These are phyloP conservation scores for Rhizopogon sp. DNA, from an alignment of 768 basidiomycete species.

Conservation along the genomic window DNA sequence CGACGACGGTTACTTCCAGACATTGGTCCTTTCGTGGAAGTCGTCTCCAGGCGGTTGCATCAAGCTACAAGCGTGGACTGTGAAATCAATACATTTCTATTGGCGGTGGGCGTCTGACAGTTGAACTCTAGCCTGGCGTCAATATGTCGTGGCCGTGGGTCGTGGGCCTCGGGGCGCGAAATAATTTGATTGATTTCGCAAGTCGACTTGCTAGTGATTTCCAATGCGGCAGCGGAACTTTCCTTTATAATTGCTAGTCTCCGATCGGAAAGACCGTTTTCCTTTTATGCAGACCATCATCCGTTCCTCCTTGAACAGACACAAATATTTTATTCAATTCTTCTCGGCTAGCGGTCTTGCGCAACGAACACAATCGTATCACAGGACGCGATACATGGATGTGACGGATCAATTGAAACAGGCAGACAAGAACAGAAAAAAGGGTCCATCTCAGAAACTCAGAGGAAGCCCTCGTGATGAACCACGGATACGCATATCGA, in stretches of 20 bases:
- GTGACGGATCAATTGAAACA: constrained; percentile 6
- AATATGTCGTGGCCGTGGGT: background rate
- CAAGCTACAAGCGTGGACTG: background rate
- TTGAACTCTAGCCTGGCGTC: background rate
- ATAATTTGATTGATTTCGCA: constrained; percentile 1
- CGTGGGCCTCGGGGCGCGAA: constrained; percentile 4
- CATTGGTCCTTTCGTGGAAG: constrained; percentile 5
- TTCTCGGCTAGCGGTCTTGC: background rate
- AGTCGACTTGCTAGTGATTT: background rate
- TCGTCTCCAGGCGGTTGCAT: background rate
- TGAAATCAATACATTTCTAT: background rate
- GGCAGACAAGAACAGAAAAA: constrained; percentile 5
- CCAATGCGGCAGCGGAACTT: background rate
- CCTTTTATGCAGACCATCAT: constrained; percentile 9
- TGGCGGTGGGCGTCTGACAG: background rate
- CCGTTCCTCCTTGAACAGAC: background rate
- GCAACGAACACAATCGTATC: background rate
- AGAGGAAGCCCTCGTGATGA: constrained; percentile 61
- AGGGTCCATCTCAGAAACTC: constrained; percentile 34
- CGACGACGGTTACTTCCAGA: constrained; percentile 22
- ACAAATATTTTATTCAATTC: background rate
- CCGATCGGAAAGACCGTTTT: too few species aligned
- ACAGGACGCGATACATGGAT: background rate
- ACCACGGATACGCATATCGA: constrained; percentile 69
- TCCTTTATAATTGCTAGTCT: background rate